A percentile compares a stretch with the other conserved stretches of the same genome.
phyloP scores from a whole-genome alignment of 1,284 basidiomycete genomes.

The Anthracocystis setariae region DNA sequence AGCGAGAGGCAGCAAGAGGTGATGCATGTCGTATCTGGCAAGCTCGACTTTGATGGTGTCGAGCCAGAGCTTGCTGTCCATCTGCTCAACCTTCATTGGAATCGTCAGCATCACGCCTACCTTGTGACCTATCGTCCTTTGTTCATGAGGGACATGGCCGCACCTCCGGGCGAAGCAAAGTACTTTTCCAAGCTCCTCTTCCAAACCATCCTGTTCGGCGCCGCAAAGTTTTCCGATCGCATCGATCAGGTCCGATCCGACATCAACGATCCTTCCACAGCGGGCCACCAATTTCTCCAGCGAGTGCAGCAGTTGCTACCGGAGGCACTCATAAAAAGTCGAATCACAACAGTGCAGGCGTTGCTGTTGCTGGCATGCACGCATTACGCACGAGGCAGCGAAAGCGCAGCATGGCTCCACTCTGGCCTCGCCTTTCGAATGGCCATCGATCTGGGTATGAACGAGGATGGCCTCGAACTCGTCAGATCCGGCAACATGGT shows the following conservation, averaged over 20 bases:
- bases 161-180: slow-evolving; percentile 34
- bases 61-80: slow-evolving; percentile 61
- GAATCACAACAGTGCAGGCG: slow-evolving; percentile 64
- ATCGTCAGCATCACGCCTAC: slow-evolving; percentile 64
- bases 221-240: slow-evolving; percentile 62
- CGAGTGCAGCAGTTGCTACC: slow-evolving; percentile 60
- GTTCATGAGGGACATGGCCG: slow-evolving; percentile 64
- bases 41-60: slow-evolving; percentile 63
- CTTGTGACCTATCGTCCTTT: slow-evolving; percentile 62
- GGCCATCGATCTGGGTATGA: slow-evolving; percentile 61
- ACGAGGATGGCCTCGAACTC: slow-evolving; percentile 58
- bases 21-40: slow-evolving; percentile 60
- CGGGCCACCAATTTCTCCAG: slow-evolving; percentile 57
- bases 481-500: slow-evolving; percentile 29
- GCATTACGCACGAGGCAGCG: slow-evolving; percentile 58
- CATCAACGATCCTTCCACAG: slow-evolving; percentile 44
- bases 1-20: slow-evolving; percentile 57
- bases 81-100: slow-evolving; percentile 64
- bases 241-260: slow-evolving; percentile 55
- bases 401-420: slow-evolving; percentile 62
- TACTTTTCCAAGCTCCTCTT: slow-evolving; percentile 63
- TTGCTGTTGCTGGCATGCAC: slow-evolving; percentile 61
- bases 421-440: slow-evolving; percentile 61
- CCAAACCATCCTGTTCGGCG: slow-evolving; percentile 63
- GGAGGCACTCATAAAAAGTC: slow-evolving; percentile 56